Evolutionary conservation across 139 green algal genomes (phyloP).

Genomic region (Nannochloris sp.): DNA sequence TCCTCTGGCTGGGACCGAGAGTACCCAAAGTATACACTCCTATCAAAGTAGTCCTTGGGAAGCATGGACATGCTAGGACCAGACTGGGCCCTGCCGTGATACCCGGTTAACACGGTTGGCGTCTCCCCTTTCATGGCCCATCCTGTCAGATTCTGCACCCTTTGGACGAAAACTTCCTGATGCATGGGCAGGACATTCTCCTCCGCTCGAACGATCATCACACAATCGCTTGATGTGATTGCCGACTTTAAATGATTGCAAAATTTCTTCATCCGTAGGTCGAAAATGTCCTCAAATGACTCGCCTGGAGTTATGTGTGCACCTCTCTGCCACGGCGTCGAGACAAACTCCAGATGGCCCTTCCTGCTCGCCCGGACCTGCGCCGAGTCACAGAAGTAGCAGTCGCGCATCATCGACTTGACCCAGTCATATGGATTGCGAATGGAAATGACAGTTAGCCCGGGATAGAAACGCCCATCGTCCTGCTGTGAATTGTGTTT

Average conservation of each 20-base stretch:
- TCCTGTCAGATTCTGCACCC: not conserved
- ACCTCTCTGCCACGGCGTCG: not conserved
- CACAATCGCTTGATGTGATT: not conserved
- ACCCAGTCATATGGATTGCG: conserved; percentile 2
- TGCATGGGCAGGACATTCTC: not conserved
- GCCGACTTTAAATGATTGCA: not conserved
- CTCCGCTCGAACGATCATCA: not conserved
- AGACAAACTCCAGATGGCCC: not conserved
- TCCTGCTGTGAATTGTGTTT: not conserved
- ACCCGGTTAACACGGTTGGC: not conserved
- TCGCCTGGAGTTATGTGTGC: not conserved
- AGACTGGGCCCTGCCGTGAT: not conserved
- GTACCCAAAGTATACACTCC: too few species aligned
- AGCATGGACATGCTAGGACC: too few species aligned
- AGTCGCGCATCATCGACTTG: not conserved
- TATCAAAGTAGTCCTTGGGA: too few species aligned
- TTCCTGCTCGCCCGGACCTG: not conserved
- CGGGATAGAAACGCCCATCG: not conserved
- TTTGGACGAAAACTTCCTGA: not conserved
- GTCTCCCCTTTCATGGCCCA: not conserved
- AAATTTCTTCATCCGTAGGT: not conserved
- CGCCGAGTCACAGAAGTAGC: not conserved
- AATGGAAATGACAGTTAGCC: not conserved
- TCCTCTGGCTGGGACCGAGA: too few species aligned
- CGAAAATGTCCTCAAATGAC: not conserved